These are phyloP conservation scores for Pogostemon cablin DNA, from an alignment of 257 asterid genomes.

Conservation along the genomic window DNA sequence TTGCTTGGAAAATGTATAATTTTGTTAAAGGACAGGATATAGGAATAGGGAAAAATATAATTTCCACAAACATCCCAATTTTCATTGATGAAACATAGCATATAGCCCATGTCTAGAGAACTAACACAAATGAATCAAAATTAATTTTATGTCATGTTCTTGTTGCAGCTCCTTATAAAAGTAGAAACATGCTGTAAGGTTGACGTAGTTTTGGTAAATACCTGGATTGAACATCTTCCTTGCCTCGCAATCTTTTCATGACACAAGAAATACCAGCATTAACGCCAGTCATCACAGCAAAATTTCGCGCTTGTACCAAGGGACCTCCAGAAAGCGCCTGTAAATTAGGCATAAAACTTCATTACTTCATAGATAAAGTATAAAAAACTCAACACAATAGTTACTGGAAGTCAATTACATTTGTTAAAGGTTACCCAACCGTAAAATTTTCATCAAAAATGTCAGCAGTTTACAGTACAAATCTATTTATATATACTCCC, in stretches of 20 bases:
- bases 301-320: conserved; percentile 83
- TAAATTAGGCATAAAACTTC: conserved; percentile 10
- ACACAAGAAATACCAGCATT: conserved; percentile 93
- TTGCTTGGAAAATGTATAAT: background rate
- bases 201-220: conserved; percentile 30
- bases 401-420: conserved; percentile 15
- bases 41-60: background rate
- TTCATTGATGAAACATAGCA: background rate
- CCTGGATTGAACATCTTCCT: conserved; percentile 93
- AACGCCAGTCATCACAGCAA: conserved; percentile 93
- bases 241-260: conserved; percentile 89
- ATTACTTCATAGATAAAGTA: background rate
- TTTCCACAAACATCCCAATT: background rate
- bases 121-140: background rate
- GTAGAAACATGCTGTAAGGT: background rate
- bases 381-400: background rate
- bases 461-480: background rate
- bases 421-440: background rate
- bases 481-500: background rate
- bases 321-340: conserved; percentile 97
- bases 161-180: background rate
- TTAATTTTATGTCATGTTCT: background rate
- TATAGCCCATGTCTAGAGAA: background rate
- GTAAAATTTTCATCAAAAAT: conserved; percentile 1
- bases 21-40: background rate